Base-by-base conservation (phyloP, 768 basidiomycete species). In the Trametes punicea region DNA sequence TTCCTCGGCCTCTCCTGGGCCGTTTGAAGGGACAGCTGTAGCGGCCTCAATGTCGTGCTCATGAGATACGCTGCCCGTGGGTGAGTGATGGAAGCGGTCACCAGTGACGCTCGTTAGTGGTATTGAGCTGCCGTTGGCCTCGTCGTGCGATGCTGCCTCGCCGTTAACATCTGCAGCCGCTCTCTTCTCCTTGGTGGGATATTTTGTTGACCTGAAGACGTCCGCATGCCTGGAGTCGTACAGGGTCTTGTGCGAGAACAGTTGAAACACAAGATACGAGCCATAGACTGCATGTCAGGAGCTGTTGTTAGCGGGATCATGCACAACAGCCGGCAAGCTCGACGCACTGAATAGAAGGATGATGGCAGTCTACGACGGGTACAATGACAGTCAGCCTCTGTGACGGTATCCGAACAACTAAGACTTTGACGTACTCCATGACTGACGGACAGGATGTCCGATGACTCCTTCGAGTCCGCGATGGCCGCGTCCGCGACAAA, bases 191-290 rank as follows among this genome's bases (percentile, higher is more conserved):
- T 46, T 15, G 20, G 46, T 6, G 2, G 40, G 36, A 41, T 70
- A 70, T 27, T 45, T 51, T 5, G 66, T 66, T 3, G 70, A 68
- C 56, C 55, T 23, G 59, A 67, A 59, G 27, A 62, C 56, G 48
- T 60, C 54, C 23, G 45, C 39, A 59, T 62, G 25, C 31, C 47
- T 44, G 38, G 65, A 60, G 41, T 78, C 80, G 67, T 81, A 84
- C 30, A 83, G 69, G 59, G 81, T 71, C 53, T 71, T 72, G 65
- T 83, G 82, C 3, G 81, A 81, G 74, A 76, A 81, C 11, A 84
- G 73, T 64, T 81, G 81, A 64, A 83, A 82, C 48, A 82, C 65
- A 30, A 83, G 71, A 62, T 79, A 81, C 20, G 71, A 69, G 21
- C 68, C 57, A 62, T 85, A 84, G 57, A 81, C 81, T 82, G 60